A percentile compares a stretch with the other conserved stretches of the same genome.
These are phyloP conservation scores for Ascochyta pisi DNA, from an alignment of 2,329 filamentous ascomycete species.

Conservation along the genomic window DNA sequence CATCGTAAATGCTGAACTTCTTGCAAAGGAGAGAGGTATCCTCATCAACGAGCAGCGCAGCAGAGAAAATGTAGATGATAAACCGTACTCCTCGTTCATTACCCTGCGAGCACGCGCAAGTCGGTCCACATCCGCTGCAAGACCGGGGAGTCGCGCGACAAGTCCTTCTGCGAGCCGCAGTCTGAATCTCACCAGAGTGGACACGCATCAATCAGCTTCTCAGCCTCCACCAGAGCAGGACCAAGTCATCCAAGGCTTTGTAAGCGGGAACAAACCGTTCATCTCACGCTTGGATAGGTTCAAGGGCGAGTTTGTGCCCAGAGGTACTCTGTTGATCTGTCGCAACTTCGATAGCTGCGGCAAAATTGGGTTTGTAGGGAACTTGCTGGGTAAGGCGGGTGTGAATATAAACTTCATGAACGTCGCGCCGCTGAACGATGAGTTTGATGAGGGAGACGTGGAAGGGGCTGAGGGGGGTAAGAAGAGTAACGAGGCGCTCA, in stretches of 20 bases:
- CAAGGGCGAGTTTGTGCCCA: conserved; percentile 73
- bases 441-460: conserved; percentile 39
- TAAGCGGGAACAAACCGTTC: conserved; percentile 67
- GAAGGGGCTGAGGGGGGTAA: conserved; percentile 31
- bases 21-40: conserved; percentile 79
- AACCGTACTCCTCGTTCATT: conserved; percentile 73
- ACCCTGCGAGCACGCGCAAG: conserved; percentile 66
- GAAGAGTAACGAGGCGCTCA: conserved; percentile 71
- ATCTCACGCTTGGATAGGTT: conserved; percentile 79
- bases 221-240: conserved; percentile 44
- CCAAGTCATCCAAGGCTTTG: conserved; percentile 70
- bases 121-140: conserved; percentile 43
- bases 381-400: conserved; percentile 69
- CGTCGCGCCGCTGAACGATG: conserved; percentile 65
- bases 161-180: conserved; percentile 34
- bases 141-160: conserved; percentile 31
- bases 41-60: conserved; percentile 76
- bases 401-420: conserved; percentile 86
- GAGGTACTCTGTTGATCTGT: conserved; percentile 77
- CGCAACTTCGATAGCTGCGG: conserved; percentile 83
- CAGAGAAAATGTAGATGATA: conserved; percentile 64
- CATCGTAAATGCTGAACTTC: conserved; percentile 79
- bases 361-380: conserved; percentile 82
- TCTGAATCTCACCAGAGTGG: neutral
- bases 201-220: conserved; percentile 5